Percentiles rank a stretch among this genome's conserved stretches.
Conservation (phyloP, 1,284 basidiomycete species). For the Termitomyces sp. region DNA sequence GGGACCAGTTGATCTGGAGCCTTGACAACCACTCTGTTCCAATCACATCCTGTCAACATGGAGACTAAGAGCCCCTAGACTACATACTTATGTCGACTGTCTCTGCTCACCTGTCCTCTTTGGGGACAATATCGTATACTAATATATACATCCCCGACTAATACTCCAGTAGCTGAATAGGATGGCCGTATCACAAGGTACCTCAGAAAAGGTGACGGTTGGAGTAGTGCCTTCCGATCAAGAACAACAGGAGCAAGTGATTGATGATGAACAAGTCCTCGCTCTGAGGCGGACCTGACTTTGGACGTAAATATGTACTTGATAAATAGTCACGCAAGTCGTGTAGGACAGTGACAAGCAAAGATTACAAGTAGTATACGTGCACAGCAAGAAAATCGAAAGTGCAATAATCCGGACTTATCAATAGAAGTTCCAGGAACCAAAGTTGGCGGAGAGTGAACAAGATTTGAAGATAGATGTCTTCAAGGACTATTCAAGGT, state of each 20-base stretch:
- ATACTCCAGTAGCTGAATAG: not conserved
- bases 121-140: not conserved
- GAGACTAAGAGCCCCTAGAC: not conserved
- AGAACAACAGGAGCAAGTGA: not conserved
- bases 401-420: too few relatives aligned
- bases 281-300: too few relatives aligned
- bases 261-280: not conserved
- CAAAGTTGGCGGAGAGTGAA: not conserved
- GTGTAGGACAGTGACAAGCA: too few relatives aligned
- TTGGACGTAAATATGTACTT: not conserved
- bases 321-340: not conserved
- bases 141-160: too few relatives aligned
- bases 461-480: not conserved
- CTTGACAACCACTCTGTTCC: slow-evolving; percentile 1
- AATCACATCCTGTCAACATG: not conserved
- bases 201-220: not conserved
- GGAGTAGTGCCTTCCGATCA: not conserved
- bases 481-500: not conserved
- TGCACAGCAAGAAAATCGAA: not conserved
- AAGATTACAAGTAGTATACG: too few relatives aligned
- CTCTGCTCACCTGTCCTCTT: not conserved
- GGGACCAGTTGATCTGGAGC: not conserved
- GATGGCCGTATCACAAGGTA: too few relatives aligned
- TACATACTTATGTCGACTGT: not conserved
- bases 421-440: not conserved